These are phyloP conservation scores for Rhizoctonia solani DNA, from an alignment of 1,284 basidiomycete genomes.

Conservation along the genomic window DNA sequence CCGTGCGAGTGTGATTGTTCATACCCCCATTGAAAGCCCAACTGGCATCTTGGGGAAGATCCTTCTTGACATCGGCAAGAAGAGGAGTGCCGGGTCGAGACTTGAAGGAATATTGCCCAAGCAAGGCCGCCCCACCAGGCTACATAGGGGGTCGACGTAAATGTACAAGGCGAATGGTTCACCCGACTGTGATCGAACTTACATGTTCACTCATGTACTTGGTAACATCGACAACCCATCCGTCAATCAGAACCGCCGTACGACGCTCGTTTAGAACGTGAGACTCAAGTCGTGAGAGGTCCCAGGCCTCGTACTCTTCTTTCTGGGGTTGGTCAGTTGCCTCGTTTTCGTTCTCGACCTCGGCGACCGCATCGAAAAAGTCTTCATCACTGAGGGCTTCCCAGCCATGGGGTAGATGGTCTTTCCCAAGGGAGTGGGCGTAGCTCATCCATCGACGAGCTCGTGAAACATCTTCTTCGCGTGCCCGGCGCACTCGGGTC, in stretches of 20 bases:
- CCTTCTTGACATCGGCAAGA: not conserved
- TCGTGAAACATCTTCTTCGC: slow-evolving; percentile 58
- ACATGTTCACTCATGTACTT: slow-evolving; percentile 70
- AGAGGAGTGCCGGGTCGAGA: slow-evolving; percentile 1
- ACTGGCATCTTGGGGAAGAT: slow-evolving; percentile 53
- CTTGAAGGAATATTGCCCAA: slow-evolving; percentile 53
- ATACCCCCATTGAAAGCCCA: slow-evolving; percentile 72
- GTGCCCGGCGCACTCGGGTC: slow-evolving; percentile 56
- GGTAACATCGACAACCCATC: slow-evolving; percentile 66
- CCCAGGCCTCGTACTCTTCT: slow-evolving; percentile 43
- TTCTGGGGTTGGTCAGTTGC: too few species aligned
- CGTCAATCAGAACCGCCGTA: slow-evolving; percentile 60
- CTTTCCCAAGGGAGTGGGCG: slow-evolving; percentile 54
- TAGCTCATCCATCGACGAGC: slow-evolving; percentile 50
- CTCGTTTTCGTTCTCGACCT: not conserved
- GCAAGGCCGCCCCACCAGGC: slow-evolving; percentile 59
- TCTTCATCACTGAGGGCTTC: slow-evolving; percentile 33
- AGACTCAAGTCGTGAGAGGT: slow-evolving; percentile 50
- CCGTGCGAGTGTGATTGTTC: slow-evolving; percentile 70
- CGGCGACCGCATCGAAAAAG: not conserved
- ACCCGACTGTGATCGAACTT: slow-evolving; percentile 42
- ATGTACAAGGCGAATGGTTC: not conserved
- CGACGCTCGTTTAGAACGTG: slow-evolving; percentile 45
- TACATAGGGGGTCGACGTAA: slow-evolving; percentile 43
- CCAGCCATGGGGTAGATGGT: slow-evolving; percentile 41